These are phyloP conservation scores for Amanita polypyramis DNA, from an alignment of 768 basidiomycete species.

Conservation along the genomic window DNA sequence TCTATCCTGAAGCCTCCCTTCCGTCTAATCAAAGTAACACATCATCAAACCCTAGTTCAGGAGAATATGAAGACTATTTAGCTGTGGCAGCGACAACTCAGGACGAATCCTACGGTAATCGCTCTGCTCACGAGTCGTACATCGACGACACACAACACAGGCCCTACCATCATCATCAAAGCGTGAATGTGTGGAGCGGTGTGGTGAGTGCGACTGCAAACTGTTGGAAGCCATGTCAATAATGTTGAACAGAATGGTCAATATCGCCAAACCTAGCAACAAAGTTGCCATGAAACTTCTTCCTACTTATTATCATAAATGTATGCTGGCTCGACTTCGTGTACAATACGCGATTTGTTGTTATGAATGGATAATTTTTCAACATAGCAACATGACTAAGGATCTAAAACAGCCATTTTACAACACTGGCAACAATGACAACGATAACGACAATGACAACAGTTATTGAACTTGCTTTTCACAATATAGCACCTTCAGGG, in stretches of 20 bases:
- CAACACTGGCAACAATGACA: too few species aligned
- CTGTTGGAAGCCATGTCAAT: neutral
- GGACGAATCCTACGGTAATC: conserved; percentile 42
- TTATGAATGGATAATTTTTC: neutral
- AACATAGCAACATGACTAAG: neutral
- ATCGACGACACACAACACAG: conserved; percentile 6
- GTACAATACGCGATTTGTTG: neutral
- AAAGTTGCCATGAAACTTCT: neutral
- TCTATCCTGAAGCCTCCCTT: conserved; percentile 28
- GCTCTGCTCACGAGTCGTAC: conserved; percentile 38
- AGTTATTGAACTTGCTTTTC: neutral
- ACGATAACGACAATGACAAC: too few species aligned
- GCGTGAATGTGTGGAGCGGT: conserved; percentile 26
- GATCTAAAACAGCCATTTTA: neutral
- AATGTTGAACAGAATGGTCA: neutral
- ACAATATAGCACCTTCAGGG: conserved; percentile 23
- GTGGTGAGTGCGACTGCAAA: conserved; percentile 22
- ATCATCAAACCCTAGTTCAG: conserved; percentile 12
- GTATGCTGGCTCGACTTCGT: neutral
- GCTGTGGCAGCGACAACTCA: conserved; percentile 50
- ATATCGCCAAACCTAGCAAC: neutral
- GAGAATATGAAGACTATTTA: conserved; percentile 44
- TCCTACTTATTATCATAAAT: neutral
- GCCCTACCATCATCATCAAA: neutral
- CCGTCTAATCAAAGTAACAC: conserved; percentile 11